Percentiles rank a stretch among this genome's conserved stretches.
phyloP scores from a whole-genome alignment of 2,329 filamentous ascomycete genomes.

The Apiospora arundinis region DNA sequence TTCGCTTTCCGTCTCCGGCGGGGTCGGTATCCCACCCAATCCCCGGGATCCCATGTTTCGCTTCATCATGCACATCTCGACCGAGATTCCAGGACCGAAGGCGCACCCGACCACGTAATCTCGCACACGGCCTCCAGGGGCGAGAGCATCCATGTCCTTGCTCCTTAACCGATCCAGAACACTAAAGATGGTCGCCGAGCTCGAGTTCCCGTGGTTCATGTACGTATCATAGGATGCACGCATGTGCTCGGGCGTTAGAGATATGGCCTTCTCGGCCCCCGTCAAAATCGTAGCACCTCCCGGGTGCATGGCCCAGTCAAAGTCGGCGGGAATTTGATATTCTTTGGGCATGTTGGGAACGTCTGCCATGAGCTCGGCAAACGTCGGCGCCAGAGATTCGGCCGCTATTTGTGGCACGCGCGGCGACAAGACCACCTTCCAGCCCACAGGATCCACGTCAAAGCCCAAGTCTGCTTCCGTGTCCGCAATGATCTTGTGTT shows the following conservation, averaged over 20 bases:
- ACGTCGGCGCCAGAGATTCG: slow-evolving; percentile 58
- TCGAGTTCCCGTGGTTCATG: slow-evolving; percentile 71
- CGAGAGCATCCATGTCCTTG: slow-evolving; percentile 65
- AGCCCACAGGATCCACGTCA: slow-evolving; percentile 67
- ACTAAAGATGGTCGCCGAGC: slow-evolving; percentile 72
- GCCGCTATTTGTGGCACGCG: slow-evolving; percentile 64
- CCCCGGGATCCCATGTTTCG: slow-evolving; percentile 45
- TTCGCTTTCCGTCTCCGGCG: slow-evolving; percentile 62
- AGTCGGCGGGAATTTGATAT: slow-evolving; percentile 58
- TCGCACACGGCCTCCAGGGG: slow-evolving; percentile 53
- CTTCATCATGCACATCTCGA: slow-evolving; percentile 73
- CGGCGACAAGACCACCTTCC: slow-evolving; percentile 71
- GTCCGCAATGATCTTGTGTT: slow-evolving; percentile 66
- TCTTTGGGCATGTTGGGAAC: slow-evolving; percentile 51
- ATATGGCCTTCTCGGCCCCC: slow-evolving; percentile 64
- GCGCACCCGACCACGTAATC: slow-evolving; percentile 71
- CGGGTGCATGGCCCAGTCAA: slow-evolving; percentile 78
- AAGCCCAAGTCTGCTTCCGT: slow-evolving; percentile 70
- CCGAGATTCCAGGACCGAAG: slow-evolving; percentile 72
- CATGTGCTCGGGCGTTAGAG: slow-evolving; percentile 67
- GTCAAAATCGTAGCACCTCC: slow-evolving; percentile 71
- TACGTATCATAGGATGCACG: slow-evolving; percentile 74
- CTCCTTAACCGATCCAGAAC: slow-evolving; percentile 67
- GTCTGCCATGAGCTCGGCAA: slow-evolving; percentile 58
- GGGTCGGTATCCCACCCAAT: slow-evolving; percentile 53